These are phyloP conservation scores for Cynanchum wilfordii DNA, from an alignment of 257 asterid species.

Conservation along the genomic window DNA sequence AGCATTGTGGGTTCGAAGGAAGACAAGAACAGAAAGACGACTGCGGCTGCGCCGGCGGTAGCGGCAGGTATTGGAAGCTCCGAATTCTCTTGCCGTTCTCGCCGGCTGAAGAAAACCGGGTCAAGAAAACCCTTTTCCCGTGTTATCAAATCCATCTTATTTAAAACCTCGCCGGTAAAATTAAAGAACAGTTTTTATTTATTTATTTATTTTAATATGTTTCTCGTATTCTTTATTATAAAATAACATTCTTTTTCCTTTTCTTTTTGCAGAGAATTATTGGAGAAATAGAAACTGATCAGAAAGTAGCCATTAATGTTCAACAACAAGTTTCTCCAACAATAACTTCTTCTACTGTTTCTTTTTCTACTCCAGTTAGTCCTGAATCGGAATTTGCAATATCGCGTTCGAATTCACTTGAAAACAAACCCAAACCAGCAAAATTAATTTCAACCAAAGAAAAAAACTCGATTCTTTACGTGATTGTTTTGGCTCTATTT, in stretches of 20 bases:
- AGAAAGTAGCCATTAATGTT: not conserved
- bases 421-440: constrained; percentile 12
- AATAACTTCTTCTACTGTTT: not conserved
- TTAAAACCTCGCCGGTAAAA: constrained; percentile 9
- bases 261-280: constrained; percentile 1
- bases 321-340: not conserved
- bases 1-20: not conserved
- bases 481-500: constrained; percentile 21
- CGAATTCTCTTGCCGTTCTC: not conserved
- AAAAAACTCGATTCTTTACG: constrained; percentile 12
- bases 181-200: not conserved
- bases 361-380: not conserved
- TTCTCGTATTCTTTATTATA: not conserved
- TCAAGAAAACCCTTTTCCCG: constrained; percentile 16
- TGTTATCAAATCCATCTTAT: constrained; percentile 3
- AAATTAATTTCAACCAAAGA: constrained; percentile 5
- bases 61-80: not conserved
- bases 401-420: constrained; percentile 5
- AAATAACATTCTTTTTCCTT: too few relatives aligned
- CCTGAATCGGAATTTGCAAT: not conserved
- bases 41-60: not conserved
- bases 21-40: not conserved
- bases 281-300: not conserved
- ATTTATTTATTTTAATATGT: accelerated
- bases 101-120: not conserved